These are phyloP conservation scores for Syncephalastrum contaminatum DNA, from an alignment of 371 early-diverging fungal species.

Conservation along the genomic window DNA sequence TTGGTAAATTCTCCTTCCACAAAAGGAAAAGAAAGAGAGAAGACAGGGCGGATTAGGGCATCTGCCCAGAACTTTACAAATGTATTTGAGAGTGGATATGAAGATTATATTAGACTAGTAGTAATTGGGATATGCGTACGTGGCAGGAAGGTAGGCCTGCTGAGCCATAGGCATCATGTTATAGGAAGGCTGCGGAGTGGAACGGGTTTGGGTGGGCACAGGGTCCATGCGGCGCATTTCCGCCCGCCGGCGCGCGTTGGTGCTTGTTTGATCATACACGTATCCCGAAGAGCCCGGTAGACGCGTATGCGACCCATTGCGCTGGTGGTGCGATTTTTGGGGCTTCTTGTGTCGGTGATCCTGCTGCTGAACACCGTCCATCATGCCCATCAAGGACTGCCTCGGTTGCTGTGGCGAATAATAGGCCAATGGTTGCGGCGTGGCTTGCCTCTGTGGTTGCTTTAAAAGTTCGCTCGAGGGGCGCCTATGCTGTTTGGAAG, in stretches of 20 bases:
- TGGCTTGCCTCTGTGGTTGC: conserved; percentile 4
- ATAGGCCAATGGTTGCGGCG: background rate
- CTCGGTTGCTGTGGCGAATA: conserved; percentile 2
- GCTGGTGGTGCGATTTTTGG: conserved; percentile 6
- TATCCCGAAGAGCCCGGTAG: background rate
- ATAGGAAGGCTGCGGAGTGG: too few species aligned
- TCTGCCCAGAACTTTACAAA: too few species aligned
- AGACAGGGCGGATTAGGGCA: too few species aligned
- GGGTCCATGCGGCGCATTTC: conserved; percentile 23
- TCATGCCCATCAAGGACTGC: conserved; percentile 17
- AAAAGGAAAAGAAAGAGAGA: too few species aligned
- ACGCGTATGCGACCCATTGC: background rate
- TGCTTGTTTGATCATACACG: conserved; percentile 5
- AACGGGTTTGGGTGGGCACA: conserved; percentile 3
- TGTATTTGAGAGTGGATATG: too few species aligned
- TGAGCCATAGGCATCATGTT: too few species aligned
- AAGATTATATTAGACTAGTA: too few species aligned
- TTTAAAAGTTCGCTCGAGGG: conserved; percentile 32
- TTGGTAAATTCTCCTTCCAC: too few species aligned
- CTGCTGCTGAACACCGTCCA: conserved; percentile 43
- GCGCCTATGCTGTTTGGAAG: conserved; percentile 11
- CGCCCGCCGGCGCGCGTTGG: conserved; percentile 20
- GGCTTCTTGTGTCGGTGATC: conserved; percentile 10
- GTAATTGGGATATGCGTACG: too few species aligned
- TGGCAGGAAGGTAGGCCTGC: too few species aligned